A percentile compares a stretch with the other conserved stretches of the same genome.
Conservation (phyloP, 495 filamentous ascomycete species). For the Apiosordaria backusii region DNA sequence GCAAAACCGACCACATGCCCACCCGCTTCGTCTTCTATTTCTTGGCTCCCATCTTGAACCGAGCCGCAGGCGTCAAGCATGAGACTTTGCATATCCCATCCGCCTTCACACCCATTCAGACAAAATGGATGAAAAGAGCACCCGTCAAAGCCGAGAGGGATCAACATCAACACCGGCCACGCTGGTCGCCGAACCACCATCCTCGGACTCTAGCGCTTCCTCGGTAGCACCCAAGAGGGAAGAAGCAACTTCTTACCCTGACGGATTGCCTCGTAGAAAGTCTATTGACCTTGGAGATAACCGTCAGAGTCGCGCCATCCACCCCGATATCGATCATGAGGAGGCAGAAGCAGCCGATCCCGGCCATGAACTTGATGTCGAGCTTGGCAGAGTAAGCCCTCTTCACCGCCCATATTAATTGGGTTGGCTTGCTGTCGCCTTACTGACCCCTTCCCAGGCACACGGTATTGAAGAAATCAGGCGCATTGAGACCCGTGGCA, state of each 20-base stretch:
- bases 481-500: conserved; percentile 20
- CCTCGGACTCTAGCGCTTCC: neutral
- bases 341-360: conserved; percentile 20
- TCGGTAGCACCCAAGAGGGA: neutral
- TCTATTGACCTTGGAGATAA: neutral
- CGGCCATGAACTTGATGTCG: conserved; percentile 25
- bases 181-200: neutral
- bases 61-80: neutral
- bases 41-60: neutral
- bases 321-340: conserved; percentile 20
- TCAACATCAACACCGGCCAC: neutral
- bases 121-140: conserved; percentile 9
- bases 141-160: neutral
- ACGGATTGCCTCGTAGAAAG: neutral
- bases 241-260: neutral
- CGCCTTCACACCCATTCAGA: neutral
- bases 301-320: neutral
- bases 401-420: neutral
- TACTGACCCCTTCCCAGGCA: neutral
- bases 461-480: conserved; percentile 9
- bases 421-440: neutral
- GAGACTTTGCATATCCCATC: conserved; percentile 2
- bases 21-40: neutral
- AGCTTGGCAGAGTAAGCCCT: conserved; percentile 21
- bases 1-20: neutral